Evolutionary conservation across 2,329 filamentous ascomycete genomes (phyloP).

Genomic region (Hymenoscyphus albidus): DNA sequence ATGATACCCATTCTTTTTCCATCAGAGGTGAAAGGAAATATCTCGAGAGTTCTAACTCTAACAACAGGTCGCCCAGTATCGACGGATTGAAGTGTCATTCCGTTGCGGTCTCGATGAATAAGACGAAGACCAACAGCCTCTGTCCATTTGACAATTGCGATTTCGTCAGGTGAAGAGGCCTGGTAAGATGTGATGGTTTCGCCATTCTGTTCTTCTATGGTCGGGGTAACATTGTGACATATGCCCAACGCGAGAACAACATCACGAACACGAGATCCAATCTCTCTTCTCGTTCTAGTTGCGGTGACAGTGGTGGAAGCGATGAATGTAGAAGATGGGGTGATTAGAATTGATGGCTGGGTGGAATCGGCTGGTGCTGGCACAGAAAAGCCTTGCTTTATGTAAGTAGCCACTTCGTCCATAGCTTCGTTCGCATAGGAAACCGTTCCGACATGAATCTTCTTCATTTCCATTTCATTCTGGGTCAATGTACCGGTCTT

Average conservation of each 20-base stretch:
- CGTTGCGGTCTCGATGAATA: constrained; percentile 78
- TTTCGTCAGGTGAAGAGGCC: constrained; percentile 95
- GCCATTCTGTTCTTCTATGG: constrained; percentile 77
- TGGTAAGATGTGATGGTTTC: constrained; percentile 80
- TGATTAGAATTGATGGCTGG: constrained; percentile 56
- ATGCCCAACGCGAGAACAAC: constrained; percentile 87
- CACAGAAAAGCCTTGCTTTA: constrained; percentile 75
- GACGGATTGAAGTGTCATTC: constrained; percentile 76
- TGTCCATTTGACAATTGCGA: constrained; percentile 95
- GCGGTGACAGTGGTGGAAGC: constrained; percentile 55
- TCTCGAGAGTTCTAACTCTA: constrained; percentile 81
- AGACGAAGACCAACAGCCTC: constrained; percentile 86
- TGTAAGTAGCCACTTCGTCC: constrained; percentile 88
- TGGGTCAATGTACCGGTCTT: constrained; percentile 98
- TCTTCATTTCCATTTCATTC: constrained; percentile 98
- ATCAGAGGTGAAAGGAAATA: constrained; percentile 97
- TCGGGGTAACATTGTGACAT: constrained; percentile 96
- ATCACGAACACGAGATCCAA: constrained; percentile 87
- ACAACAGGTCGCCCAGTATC: constrained; percentile 72
- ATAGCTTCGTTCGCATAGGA: constrained; percentile 98
- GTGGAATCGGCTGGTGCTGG: constrained; percentile 44
- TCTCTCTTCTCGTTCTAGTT: constrained; percentile 86
- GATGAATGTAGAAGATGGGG: constrained; percentile 69
- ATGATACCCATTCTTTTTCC: constrained; percentile 98
- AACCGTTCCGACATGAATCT: constrained; percentile 96